These are phyloP conservation scores for Croton setiger DNA, from an alignment of 441 rosid species.

Conservation along the genomic window DNA sequence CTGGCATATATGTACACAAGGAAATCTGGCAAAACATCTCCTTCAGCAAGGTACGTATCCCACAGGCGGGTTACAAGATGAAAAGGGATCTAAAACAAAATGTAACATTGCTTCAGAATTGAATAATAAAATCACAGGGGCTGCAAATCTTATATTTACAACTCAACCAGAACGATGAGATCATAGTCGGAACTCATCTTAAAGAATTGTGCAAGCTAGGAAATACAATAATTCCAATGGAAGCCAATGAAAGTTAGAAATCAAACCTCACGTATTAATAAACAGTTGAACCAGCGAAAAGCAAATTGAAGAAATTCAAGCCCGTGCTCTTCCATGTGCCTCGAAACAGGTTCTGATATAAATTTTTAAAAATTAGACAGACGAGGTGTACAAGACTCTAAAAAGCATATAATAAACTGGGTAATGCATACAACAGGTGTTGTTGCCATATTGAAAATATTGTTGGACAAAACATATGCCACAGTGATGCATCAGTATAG, in stretches of 20 bases:
- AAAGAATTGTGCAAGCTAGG: background rate
- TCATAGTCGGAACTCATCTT: background rate
- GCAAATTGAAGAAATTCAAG: constrained; percentile 98
- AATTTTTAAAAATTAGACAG: constrained; percentile 17
- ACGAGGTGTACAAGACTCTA: constrained; percentile 3
- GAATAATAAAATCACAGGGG: constrained; percentile 4
- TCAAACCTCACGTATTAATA: constrained; percentile 85
- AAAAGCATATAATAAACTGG: background rate
- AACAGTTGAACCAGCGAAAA: constrained; percentile 98
- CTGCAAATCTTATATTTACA: background rate
- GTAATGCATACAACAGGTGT: background rate
- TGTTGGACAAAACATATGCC: constrained; percentile 11
- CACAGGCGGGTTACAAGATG: constrained; percentile 82
- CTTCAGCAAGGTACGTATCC: constrained; percentile 99
- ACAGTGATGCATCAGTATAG: background rate
- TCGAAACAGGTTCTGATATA: constrained; percentile 85
- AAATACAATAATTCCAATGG: background rate
- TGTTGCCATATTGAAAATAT: constrained; percentile 1
- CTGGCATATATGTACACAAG: constrained; percentile 95
- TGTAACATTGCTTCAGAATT: constrained; percentile 13
- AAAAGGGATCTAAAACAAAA: constrained; percentile 68
- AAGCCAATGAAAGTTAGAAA: constrained; percentile 15
- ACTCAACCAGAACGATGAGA: background rate
- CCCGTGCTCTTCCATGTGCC: constrained; percentile 96
- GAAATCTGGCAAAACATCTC: constrained; percentile 97